Evolutionary conservation across 257 asterid species (phyloP), one percentile per base, ranked within the genome.

Genomic region (Plantago major): DNA sequence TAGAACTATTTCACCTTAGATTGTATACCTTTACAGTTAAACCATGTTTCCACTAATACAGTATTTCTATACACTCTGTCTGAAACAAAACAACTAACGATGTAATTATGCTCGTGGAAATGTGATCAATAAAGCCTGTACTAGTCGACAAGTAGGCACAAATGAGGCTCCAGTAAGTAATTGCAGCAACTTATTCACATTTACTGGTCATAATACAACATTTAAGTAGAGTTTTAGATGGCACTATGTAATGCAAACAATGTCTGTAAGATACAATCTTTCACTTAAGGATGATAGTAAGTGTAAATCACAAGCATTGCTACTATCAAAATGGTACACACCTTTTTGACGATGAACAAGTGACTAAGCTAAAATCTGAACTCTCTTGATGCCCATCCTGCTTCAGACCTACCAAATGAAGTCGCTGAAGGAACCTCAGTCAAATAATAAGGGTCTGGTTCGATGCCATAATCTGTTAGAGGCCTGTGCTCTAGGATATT

Each of bases 381-480:
- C 62, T 84, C 91, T 76, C 94, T 79, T 15, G 90, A 79, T 38
- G 84, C 48, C 90, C 95, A 85, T 40, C 83, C 80, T 1, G 75
- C 28, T 19, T 84, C 89, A 37, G 80, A 82, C 66, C 95, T 82
- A 48, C 94, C 92, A 28, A 68, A 61, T 4, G 96, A 64, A 58
- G 86, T 79, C 30, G 81, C 40, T 7, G 85, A 53, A 55, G 98
- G 84, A 53, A 81, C 71, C 72, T 84, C 92, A 33, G 82, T 73
- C 70, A 86, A 69, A 70, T 76, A 89, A 61, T 79, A 61, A 42
- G 89, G 90, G 75, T 86, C 93, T 14, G 98, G 95, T 81, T 91
- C 98, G 46, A 88, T 88, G 18, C 98, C 98, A 58, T 88, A 91
- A 71, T 91, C 98, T 45, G 96, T 88, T 52, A 88, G 76, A 3